Base-by-base conservation (phyloP, 2,329 filamentous ascomycete genomes). In the Hortaea werneckii region DNA sequence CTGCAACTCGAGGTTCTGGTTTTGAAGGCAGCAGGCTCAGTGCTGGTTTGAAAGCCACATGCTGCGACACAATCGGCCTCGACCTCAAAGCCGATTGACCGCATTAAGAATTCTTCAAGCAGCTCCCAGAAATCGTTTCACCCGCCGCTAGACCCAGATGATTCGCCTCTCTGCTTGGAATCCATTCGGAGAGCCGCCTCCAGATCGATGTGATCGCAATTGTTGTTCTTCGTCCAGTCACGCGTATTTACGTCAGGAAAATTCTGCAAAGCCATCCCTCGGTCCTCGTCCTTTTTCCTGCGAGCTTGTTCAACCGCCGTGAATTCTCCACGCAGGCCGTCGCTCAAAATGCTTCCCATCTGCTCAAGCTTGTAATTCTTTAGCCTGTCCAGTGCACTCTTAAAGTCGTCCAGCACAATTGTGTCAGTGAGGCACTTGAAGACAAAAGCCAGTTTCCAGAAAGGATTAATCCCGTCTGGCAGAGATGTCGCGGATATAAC, bases 391-490 rank as follows among this genome's bases (percentile, higher is more conserved):
- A 74, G 58, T 0, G 70, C 71, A 3, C 78, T 80, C 56, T 82
- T 82, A 71, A 83, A 83, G 54, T 83, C 80, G 55, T 83, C 80
- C 8, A 83, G 72, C 43, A 83, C 73, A 43, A 83, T 77, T 0
- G 75, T 78, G 56, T 83, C 80, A 13, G 79, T 81, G 40, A 83
- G 69, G 50, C 80, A 83, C 62, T 83, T 83, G 69, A 81, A 82
- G 3, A 82, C 73, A 40, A 80, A 77, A 0, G 75, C 72, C 8
- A 80, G 58, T 70, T 77, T 80, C 79, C 79, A 82, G 59, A 80
- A 82, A 0, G 79, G 79, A 55, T 82, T 79, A 54, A 82, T 75
- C n/a, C 77, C 77, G 6, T 74, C 74, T 0, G 68, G 64, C 6
- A 60, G 43, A 7, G 53, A 52, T 5, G 50, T 41, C 12, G 50